phyloP scores from a whole-genome alignment of 257 asterid genomes.

The Coffea eugenioides region DNA sequence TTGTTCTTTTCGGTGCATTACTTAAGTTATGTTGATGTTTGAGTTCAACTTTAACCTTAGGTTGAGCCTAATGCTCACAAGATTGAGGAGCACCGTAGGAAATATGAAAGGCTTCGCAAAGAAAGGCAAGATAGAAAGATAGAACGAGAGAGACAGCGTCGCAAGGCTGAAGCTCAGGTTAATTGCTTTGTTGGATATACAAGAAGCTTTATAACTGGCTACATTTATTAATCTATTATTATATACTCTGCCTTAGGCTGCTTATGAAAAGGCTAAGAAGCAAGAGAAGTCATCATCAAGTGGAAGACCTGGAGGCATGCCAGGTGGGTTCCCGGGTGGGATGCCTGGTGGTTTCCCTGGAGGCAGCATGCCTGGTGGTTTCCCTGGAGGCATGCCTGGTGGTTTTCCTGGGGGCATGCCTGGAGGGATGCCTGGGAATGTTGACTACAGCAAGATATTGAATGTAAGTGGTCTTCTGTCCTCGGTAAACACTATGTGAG shows the following conservation, averaged over 20 bases:
- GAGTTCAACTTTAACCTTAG: conserved; percentile 31
- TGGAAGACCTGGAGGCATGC: conserved; percentile 60
- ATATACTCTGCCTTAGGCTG: conserved; percentile 55
- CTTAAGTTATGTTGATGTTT: background rate
- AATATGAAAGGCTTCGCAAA: conserved; percentile 85
- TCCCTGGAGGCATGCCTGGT: conserved; percentile 32
- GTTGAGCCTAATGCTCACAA: conserved; percentile 94
- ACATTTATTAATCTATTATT: conserved; percentile 2
- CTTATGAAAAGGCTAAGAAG: conserved; percentile 89
- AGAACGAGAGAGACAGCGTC: conserved; percentile 74
- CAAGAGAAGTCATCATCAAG: conserved; percentile 77
- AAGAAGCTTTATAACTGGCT: background rate
- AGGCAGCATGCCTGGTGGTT: conserved; percentile 38
- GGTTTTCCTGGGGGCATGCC: conserved; percentile 33
- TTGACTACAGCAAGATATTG: conserved; percentile 87
- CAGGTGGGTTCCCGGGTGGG: conserved; percentile 53
- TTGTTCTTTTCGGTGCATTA: background rate
- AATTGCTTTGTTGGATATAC: conserved; percentile 5
- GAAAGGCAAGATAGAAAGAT: conserved; percentile 72
- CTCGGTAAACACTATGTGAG: background rate
- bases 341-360: conserved; percentile 58
- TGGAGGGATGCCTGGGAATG: conserved; percentile 59
- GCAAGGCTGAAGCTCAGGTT: conserved; percentile 93
- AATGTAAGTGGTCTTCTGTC: conserved; percentile 45
- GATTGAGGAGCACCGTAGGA: conserved; percentile 88